Conservation (phyloP, 2,329 filamentous ascomycete genomes). For the Knufia petricola region DNA sequence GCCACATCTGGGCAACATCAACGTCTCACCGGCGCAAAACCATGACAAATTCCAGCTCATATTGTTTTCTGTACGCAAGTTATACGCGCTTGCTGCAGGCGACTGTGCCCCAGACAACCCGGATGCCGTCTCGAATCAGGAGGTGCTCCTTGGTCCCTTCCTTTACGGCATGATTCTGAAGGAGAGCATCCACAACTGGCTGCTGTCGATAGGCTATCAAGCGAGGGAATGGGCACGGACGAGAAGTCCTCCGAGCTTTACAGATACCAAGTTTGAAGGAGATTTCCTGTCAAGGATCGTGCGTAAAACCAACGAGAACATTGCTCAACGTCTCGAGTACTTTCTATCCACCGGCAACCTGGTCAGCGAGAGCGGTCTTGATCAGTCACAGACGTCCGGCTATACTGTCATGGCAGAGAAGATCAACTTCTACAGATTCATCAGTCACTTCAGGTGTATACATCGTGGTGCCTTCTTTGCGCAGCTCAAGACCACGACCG, state of each 20-base stretch:
- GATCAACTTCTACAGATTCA: constrained; percentile 97
- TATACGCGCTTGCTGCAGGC: constrained; percentile 85
- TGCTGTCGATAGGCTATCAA: constrained; percentile 52
- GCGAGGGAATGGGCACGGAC: constrained; percentile 47
- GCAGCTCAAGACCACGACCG: constrained; percentile 91
- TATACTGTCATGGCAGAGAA: constrained; percentile 97
- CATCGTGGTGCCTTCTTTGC: constrained; percentile 99
- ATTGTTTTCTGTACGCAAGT: constrained; percentile 90
- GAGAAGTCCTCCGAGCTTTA: constrained; percentile 52
- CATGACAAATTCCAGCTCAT: constrained; percentile 89
- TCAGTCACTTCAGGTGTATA: constrained; percentile 98
- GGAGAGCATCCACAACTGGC: constrained; percentile 83
- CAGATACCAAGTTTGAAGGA: constrained; percentile 63
- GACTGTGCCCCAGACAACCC: constrained; percentile 93
- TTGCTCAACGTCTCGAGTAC: constrained; percentile 82
- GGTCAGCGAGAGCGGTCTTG: constrained; percentile 79
- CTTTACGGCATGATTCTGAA: constrained; percentile 93
- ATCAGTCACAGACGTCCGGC: constrained; percentile 87
- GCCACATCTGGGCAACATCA: constrained; percentile 77
- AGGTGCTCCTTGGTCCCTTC: constrained; percentile 85
- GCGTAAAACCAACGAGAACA: constrained; percentile 72
- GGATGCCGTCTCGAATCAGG: constrained; percentile 92
- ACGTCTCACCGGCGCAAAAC: constrained; percentile 76
- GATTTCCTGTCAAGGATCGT: constrained; percentile 75
- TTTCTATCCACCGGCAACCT: constrained; percentile 95